Conservation (phyloP, 2,329 filamentous ascomycete species). For the Penicillium sp. region DNA sequence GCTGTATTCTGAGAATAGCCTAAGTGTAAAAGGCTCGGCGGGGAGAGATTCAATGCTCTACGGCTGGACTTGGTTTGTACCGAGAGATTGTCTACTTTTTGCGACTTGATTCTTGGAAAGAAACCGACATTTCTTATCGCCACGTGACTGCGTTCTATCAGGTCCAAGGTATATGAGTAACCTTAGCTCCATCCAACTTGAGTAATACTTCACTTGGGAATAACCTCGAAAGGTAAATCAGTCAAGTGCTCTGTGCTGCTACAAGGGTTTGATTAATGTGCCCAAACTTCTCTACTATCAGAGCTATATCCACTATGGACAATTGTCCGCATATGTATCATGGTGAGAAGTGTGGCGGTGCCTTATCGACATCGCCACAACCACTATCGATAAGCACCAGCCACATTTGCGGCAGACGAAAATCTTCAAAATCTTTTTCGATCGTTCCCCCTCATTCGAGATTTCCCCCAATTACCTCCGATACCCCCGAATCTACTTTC, state of each 20-base stretch:
- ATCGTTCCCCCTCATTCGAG: constrained; percentile 19
- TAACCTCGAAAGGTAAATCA: neutral
- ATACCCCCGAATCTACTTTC: constrained; percentile 13
- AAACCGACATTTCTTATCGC: constrained; percentile 21
- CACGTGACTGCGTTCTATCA: constrained; percentile 18
- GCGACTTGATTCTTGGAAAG: constrained; percentile 3
- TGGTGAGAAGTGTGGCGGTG: neutral
- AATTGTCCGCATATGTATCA: no score
- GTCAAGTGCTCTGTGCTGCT: neutral
- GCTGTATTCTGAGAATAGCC: neutral
- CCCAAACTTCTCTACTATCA: neutral
- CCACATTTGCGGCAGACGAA: constrained; percentile 26
- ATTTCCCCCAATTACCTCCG: constrained; percentile 15
- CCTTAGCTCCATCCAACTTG: neutral
- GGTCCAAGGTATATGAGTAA: neutral
- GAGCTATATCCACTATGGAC: neutral
- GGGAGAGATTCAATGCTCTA: neutral
- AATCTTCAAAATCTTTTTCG: constrained; percentile 32
- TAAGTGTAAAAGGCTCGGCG: neutral
- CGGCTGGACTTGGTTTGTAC: neutral
- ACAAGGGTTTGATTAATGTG: neutral
- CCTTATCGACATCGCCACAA: constrained; percentile 19
- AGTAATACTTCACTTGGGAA: neutral
- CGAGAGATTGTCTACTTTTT: neutral
- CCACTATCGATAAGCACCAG: constrained; percentile 31